Conservation (phyloP, 177 flowering plant species). For the Vitis hybrid region DNA sequence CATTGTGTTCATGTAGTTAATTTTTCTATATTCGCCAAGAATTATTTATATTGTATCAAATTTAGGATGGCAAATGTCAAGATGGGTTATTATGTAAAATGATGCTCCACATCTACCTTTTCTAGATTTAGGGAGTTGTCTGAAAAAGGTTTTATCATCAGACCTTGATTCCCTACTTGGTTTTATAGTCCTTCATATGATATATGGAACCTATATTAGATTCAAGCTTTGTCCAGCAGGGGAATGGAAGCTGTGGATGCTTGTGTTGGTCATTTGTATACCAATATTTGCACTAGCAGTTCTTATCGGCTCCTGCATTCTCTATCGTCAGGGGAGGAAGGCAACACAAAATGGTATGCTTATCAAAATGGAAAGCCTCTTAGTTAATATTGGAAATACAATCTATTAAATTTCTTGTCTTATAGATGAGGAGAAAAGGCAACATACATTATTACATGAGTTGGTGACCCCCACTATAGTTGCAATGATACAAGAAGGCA, state of each 20-base stretch:
- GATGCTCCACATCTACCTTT: too few species aligned
- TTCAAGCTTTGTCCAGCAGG: not conserved
- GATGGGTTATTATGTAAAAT: too few species aligned
- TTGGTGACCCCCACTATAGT: not conserved
- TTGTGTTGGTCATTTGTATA: not conserved
- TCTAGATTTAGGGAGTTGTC: too few species aligned
- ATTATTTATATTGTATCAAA: too few species aligned
- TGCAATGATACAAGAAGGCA: not conserved
- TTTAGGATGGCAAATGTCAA: too few species aligned
- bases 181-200: not conserved
- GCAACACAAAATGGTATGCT: constrained; percentile 1
- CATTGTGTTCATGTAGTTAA: too few species aligned
- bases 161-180: not conserved
- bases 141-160: not conserved
- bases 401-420: not conserved
- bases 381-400: not conserved
- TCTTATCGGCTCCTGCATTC: not conserved
- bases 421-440: constrained; percentile 10
- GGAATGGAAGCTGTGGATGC: constrained; percentile 7
- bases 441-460: not conserved
- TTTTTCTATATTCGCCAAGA: too few species aligned
- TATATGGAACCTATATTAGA: not conserved
- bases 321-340: not conserved
- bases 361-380: not conserved
- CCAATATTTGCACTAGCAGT: not conserved